Evolutionary conservation across 1,284 basidiomycete species (phyloP), one percentile per base, ranked within the genome.

Genomic region (Malassezia pachydermatis): DNA sequence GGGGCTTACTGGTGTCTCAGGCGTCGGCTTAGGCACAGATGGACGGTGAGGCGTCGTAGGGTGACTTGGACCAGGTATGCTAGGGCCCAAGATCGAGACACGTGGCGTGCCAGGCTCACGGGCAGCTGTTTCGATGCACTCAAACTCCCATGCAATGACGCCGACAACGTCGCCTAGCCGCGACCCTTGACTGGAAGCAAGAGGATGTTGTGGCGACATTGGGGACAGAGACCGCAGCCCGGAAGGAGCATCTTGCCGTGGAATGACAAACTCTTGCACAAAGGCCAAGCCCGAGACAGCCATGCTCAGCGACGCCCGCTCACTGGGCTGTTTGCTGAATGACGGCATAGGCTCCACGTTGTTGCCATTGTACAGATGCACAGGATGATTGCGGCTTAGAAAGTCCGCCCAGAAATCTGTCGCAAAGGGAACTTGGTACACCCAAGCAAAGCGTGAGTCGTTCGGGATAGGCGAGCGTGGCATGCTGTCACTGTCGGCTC

Each of bases 241-340:
- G 11, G 28, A 13, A 17, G 27, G 19, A 5, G 25, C 27, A 24
- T 54, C 58, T 8, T 67, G 62, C 22, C 50, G 45, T 1, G 60
- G 60, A n/a, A 73, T 63, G 41, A 74, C 65, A 52, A 73, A 62
- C 54, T 74, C 73, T 41, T 74, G 73, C 6, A 73, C 54, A 49
- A 73, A 65, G 16, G 72, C 69, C 37, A 73, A 59, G 29, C 65
- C 65, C 2, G 62, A 56, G 8, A 73, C 58, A 10, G 62, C 72
- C 55, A 72, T 63, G 8, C 62, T 62, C 13, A 74, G 59, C 2
- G 63, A 63, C 37, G 61, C 58, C 8, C 70, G 66, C 55, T 72
- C 71, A 29, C 64, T 60, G 11, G 59, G 62, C 54, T 63, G 63
- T 48, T 71, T 72, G 51, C 62, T 55, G 32, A 70, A 71, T n/a